These are phyloP conservation scores for Triticum monococcum DNA, from an alignment of 176 grass and related monocot species.

Conservation along the genomic window DNA sequence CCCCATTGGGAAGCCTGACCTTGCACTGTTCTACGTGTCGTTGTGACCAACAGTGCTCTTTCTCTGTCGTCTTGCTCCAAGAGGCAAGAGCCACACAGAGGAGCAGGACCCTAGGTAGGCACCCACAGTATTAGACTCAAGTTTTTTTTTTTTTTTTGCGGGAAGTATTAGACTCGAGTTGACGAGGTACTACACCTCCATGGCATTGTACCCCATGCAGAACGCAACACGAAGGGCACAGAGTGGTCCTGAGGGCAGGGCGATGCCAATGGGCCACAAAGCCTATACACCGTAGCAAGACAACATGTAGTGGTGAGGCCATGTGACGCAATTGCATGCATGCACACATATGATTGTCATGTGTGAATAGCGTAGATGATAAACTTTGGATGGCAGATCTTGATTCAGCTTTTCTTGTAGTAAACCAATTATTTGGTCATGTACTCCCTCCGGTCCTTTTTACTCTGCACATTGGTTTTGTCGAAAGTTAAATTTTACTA, in stretches of 20 bases:
- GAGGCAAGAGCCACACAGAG: background rate
- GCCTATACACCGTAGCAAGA: background rate
- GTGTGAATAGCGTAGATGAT: constrained; percentile 3
- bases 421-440: background rate
- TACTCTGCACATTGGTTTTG: no score
- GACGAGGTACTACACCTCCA: background rate
- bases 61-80: background rate
- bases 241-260: background rate
- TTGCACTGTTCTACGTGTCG: background rate
- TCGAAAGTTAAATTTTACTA: no score
- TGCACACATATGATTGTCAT: background rate
- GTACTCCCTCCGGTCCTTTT: no score
- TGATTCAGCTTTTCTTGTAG: background rate
- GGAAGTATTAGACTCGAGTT: background rate
- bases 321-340: background rate
- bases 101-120: background rate
- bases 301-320: constrained; percentile 27
- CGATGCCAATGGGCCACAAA: background rate
- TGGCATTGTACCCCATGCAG: no score
- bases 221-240: background rate
- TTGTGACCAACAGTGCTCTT: background rate
- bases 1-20: background rate
- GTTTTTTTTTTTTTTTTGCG: no score
- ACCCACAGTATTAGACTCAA: background rate
- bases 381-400: background rate